These are phyloP conservation scores for Vitis hybrid DNA, from an alignment of 177 flowering plant genomes.

Conservation along the genomic window DNA sequence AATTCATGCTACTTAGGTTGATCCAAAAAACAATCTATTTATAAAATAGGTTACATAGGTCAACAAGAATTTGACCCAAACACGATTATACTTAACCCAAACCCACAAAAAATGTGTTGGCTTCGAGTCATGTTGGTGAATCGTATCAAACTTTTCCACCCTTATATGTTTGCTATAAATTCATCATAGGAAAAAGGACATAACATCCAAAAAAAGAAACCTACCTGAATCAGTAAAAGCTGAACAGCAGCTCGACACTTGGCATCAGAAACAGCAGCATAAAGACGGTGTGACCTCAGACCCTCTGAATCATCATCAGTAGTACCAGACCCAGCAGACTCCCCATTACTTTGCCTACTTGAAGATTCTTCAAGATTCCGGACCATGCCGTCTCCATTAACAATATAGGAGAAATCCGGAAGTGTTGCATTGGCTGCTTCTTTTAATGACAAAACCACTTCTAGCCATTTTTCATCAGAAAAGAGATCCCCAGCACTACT, in stretches of 20 bases:
- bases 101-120: no score
- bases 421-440: constrained; percentile 85
- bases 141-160: no score
- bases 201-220: neutral
- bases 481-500: constrained; percentile 88
- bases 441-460: constrained; percentile 77
- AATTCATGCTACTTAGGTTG: no score
- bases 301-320: constrained; percentile 55
- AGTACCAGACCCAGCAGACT: constrained; percentile 30
- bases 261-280: constrained; percentile 71
- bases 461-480: constrained; percentile 94
- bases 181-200: no score
- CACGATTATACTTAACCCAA: no score
- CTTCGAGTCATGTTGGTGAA: no score
- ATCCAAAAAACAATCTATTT: no score
- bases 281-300: constrained; percentile 43
- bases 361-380: constrained; percentile 32
- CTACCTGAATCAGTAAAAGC: constrained; percentile 91
- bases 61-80: no score
- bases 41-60: no score
- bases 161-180: no score
- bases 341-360: constrained; percentile 33
- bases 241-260: constrained; percentile 96
- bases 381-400: constrained; percentile 31
- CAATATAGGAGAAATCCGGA: constrained; percentile 73